Evolutionary conservation across 441 rosid genomes (phyloP).

Genomic region (Populus hybrid): DNA sequence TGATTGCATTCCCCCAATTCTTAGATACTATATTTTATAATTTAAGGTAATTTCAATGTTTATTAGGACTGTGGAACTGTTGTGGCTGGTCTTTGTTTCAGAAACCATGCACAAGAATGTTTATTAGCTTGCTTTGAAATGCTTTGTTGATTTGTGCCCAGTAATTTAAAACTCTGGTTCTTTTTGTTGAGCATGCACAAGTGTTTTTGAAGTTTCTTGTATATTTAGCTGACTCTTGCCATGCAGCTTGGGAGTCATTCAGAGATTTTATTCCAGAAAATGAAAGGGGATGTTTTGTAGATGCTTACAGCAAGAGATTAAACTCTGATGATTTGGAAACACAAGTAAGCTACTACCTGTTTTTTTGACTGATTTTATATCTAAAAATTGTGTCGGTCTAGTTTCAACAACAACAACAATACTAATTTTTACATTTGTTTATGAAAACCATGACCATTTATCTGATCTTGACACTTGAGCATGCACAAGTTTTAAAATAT

Average conservation of each 20-base stretch:
- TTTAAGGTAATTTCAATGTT: no score
- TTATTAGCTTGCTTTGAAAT: not conserved
- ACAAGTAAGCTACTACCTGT: conserved; percentile 47
- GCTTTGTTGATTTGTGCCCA: not conserved
- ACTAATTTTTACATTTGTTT: not conserved
- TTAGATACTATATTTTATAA: no score
- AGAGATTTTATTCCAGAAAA: conserved; percentile 87
- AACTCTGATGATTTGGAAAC: conserved; percentile 76
- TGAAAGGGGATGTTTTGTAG: conserved; percentile 64
- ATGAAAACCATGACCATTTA: not conserved
- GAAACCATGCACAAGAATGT: not conserved
- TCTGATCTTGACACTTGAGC: not conserved
- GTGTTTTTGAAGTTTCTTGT: no score
- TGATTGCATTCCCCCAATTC: no score
- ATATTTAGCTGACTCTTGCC: no score
- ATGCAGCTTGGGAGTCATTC: conserved; percentile 80
- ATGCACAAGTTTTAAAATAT: not conserved
- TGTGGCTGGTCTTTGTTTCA: not conserved
- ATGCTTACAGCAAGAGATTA: conserved; percentile 71
- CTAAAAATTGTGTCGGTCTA: not conserved
- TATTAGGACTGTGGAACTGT: no score
- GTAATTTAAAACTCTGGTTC: not conserved
- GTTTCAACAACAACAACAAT: not conserved
- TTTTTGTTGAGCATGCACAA: conserved; percentile 21
- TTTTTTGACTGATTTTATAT: not conserved